Evolutionary conservation across 2,329 filamentous ascomycete species (phyloP).

Genomic region (Cryphonectria parasitica): DNA sequence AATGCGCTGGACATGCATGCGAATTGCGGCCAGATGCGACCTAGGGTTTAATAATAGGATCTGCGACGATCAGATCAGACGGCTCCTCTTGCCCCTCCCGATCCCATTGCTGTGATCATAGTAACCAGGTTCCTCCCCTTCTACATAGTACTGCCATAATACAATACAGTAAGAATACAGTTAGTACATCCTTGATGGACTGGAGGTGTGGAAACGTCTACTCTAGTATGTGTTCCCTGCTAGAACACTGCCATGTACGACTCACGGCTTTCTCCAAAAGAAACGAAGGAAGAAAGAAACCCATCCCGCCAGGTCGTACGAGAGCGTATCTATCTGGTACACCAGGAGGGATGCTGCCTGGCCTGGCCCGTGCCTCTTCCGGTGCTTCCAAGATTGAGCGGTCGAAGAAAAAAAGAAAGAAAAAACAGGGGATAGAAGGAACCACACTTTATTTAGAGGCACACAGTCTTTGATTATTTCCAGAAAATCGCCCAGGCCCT

Average conservation of each 20-base stretch:
- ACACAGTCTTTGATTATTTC: not conserved
- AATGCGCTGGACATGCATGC: conserved; percentile 5
- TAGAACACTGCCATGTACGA: not conserved
- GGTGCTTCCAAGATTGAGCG: conserved; percentile 1
- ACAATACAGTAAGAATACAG: not conserved
- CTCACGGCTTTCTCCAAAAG: not conserved
- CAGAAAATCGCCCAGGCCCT: not conserved
- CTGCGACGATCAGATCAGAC: conserved; percentile 8
- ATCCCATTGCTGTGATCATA: not conserved
- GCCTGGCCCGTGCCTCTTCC: conserved; percentile 7
- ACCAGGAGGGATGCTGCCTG: not conserved
- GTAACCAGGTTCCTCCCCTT: not conserved
- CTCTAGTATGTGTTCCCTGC: too few species aligned
- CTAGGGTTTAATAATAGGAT: conserved; percentile 7
- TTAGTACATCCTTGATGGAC: too few species aligned
- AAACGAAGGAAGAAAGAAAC: not conserved
- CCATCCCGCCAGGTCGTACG: not conserved
- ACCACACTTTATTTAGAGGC: not conserved
- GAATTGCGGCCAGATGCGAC: not conserved
- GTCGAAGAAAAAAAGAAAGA: not conserved
- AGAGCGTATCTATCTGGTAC: not conserved
- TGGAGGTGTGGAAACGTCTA: too few species aligned
- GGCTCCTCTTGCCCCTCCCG: not conserved
- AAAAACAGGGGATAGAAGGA: not conserved
- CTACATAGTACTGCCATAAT: not conserved